A percentile compares a stretch with the other conserved stretches of the same genome.
These are phyloP conservation scores for Crassisporium funariophilum DNA, from an alignment of 768 basidiomycete genomes.

Conservation along the genomic window DNA sequence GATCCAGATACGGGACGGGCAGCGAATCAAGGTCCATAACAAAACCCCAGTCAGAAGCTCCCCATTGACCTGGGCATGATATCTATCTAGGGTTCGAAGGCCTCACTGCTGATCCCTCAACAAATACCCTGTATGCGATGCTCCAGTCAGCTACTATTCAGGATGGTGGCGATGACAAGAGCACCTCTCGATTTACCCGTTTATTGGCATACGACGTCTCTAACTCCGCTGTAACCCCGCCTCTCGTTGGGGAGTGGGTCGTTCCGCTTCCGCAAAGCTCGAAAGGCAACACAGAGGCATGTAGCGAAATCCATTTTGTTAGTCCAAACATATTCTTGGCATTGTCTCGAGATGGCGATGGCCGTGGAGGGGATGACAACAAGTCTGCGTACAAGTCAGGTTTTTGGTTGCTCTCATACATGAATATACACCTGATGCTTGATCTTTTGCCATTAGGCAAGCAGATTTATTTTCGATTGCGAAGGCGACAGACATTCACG, in stretches of 20 bases:
- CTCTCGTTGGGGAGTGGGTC: constrained; percentile 59
- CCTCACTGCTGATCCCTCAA: constrained; percentile 50
- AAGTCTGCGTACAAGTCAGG: constrained; percentile 56
- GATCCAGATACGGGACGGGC: constrained; percentile 56
- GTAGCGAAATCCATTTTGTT: constrained; percentile 63
- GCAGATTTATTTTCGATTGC: constrained; percentile 61
- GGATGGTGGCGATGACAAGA: constrained; percentile 56
- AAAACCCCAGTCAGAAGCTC: not conserved
- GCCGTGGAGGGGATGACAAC: constrained; percentile 52
- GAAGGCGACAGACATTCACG: constrained; percentile 62
- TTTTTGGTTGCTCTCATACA: not conserved
- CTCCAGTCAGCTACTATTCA: constrained; percentile 67
- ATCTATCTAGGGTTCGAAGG: constrained; percentile 54
- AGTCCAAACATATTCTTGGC: constrained; percentile 56
- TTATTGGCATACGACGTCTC: constrained; percentile 58
- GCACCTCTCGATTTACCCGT: constrained; percentile 54
- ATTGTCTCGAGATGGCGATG: constrained; percentile 61
- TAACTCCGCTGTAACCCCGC: constrained; percentile 30
- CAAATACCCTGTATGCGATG: constrained; percentile 58
- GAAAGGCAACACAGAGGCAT: constrained; percentile 50
- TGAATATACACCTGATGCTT: not conserved
- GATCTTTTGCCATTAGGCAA: constrained; percentile 38
- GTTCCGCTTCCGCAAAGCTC: constrained; percentile 55
- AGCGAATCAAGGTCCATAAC: constrained; percentile 52
- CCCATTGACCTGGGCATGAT: not conserved